Evolutionary conservation across 2,329 filamentous ascomycete genomes (phyloP), one percentile per base, ranked within the genome.

Genomic region (Xylariaceae sp.): DNA sequence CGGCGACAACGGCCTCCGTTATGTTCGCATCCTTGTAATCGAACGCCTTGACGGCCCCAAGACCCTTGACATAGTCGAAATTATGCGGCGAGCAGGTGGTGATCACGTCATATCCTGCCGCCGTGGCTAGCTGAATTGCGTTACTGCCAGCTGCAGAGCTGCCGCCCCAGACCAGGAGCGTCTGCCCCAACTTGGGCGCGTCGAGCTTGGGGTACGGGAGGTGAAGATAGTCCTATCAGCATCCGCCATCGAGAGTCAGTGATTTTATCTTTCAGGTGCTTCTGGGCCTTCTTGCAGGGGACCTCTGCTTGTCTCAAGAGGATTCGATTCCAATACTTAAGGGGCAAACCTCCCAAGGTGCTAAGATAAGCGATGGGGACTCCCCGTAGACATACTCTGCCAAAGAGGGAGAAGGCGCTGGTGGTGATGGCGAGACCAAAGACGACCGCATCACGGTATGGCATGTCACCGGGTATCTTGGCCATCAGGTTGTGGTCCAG

Each of bases 111-210:
- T 40, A 38, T 5, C 35, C 38, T 2, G 38, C 38, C 10, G 35
- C 32, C 14, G 29, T n/a, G 16, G 35, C 38, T 1, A 40, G 22
- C 27, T 40, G 38, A 23, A 39, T 33, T 5, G 37, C 37, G 16
- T 39, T 39, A n/a, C 33, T 31, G 8, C 33, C 37, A 19, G 34
- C 37, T 13, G 30, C 31, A 3, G 37, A 31, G 13, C 26, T 21
- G 21, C 32, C 70, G 25, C 42, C 49, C 46, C 46, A 50, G 12
- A 52, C 39, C 3, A 50, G 37, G 11, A 52, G 12, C 12, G 32
- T 36, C 17, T 29, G 17, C 12, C 32, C 26, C 3, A 17, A 14
- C 30, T 53, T 45, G n/a, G n/a, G n/a, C n/a, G n/a, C n/a, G 6
- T 38, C 38, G 11, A 44, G 35, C 3, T 40, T 37, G 10, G 32